These are phyloP conservation scores for Schizonepeta tenuifolia DNA, from an alignment of 257 asterid species.

Conservation along the genomic window DNA sequence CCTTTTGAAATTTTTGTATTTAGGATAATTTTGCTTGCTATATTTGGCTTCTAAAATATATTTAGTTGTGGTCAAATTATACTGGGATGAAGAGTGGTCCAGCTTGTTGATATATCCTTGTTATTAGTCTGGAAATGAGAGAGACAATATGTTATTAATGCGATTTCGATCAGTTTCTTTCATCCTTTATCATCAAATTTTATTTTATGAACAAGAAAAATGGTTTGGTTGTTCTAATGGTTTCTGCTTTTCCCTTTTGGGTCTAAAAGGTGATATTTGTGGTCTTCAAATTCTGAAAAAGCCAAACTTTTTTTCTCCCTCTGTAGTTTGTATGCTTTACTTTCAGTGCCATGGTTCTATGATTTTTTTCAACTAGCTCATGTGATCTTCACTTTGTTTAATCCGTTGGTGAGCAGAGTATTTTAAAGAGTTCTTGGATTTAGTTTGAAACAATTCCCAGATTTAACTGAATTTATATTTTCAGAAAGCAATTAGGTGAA, in stretches of 20 bases:
- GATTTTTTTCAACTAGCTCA: constrained; percentile 18
- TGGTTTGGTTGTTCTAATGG: constrained; percentile 21
- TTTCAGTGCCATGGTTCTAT: background rate
- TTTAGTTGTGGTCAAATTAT: constrained; percentile 4
- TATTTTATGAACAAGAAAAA: background rate
- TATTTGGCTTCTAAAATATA: constrained; percentile 7
- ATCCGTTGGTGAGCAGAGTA: background rate
- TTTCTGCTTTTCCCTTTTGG: constrained; percentile 13
- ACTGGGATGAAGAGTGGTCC: constrained; percentile 35
- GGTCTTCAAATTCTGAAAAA: constrained; percentile 21
- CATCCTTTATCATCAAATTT: constrained; percentile 28
- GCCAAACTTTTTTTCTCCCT: background rate
- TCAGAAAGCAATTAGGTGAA: background rate
- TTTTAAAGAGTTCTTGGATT: background rate
- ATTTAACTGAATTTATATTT: background rate
- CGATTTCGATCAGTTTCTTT: constrained; percentile 31
- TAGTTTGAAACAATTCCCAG: constrained; percentile 1
- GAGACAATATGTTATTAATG: constrained; percentile 40
- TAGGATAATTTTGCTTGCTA: constrained; percentile 1
- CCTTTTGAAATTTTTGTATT: constrained; percentile 7
- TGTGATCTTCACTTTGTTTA: background rate
- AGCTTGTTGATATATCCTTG: constrained; percentile 30
- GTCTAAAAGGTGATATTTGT: constrained; percentile 3
- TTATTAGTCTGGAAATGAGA: constrained; percentile 37
- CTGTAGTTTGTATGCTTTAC: background rate